Base-by-base conservation (phyloP, 1,284 basidiomycete genomes). In the Cryptococcus depauperatus region DNA sequence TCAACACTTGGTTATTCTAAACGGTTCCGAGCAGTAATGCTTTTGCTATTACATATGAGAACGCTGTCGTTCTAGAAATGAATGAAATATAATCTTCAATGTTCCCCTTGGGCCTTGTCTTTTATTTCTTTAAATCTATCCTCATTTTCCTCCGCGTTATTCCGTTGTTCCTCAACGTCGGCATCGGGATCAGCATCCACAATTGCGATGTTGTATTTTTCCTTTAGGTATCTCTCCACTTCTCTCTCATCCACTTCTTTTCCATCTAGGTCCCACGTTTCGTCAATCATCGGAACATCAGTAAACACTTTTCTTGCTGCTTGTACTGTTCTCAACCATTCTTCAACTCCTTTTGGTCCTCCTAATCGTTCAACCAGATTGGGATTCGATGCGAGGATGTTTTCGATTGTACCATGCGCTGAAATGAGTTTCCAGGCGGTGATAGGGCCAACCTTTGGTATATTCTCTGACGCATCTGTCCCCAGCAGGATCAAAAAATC, bases 401-500 rank as follows among this genome's bases (percentile, higher is more conserved):
- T 69, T 67, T 91, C 89, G 55, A 92, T 90, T 7, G 76, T 75
- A 1, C 79, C 79, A 60, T 89, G 71, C 53, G 77, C 67, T 37
- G 75, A 73, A 41, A 93, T 84, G 48, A 85, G 78, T 51, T 78
- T 78, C 58, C 84, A 77, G 0, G 86, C 86, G 1, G 79, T 79
- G 0, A 69, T 64, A 0, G 87, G 86, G 0, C 89, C 89, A 3
- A 92, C 72, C 43, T 82, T 80, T 47, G 78, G 81, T 52, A 93
- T 84, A 1, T 88, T 79, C 35, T 81, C 78, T 0, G 84, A 82
- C 55, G 92, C 91, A 66, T 93, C 89, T 0, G 89, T 93, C 4
- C 89, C 89, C 11, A 89, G 76, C 2, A 93, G 75, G 35, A 93
- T 76, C 1, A 79, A 81, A 63, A 90, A 88, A 69, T 92, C 90